phyloP scores from a whole-genome alignment of 768 basidiomycete species.

The Leccinum obscurum region DNA sequence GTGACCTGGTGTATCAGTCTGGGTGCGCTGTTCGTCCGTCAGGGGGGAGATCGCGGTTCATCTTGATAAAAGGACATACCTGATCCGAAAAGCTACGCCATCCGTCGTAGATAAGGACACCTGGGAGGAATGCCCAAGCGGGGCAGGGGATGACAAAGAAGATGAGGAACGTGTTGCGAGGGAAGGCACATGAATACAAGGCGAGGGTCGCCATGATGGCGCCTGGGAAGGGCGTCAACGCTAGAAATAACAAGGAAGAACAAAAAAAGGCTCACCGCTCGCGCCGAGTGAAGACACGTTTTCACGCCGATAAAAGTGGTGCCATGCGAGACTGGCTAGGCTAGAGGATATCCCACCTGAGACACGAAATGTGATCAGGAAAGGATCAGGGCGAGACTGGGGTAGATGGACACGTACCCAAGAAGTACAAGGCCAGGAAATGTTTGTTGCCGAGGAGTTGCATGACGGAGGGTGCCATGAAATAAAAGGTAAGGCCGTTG shows the following conservation, averaged over 20 bases:
- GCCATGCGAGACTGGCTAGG: conserved; percentile 49
- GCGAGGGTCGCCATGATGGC: conserved; percentile 72
- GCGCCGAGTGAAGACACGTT: conserved; percentile 56
- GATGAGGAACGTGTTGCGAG: conserved; percentile 62
- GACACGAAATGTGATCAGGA: neutral
- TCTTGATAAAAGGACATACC: conserved; percentile 24
- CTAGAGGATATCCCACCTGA: conserved; percentile 63
- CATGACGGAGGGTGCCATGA: conserved; percentile 69
- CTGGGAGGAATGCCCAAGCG: conserved; percentile 72
- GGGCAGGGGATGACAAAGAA: conserved; percentile 81
- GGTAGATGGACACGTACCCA: conserved; percentile 47
- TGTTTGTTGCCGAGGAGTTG: conserved; percentile 60
- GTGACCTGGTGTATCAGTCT: conserved; percentile 64
- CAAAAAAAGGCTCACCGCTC: conserved; percentile 53
- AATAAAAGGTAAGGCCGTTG: conserved; percentile 78
- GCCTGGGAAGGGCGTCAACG: conserved; percentile 41
- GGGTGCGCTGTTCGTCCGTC: conserved; percentile 41
- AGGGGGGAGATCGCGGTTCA: neutral
- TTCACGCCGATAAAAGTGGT: conserved; percentile 34
- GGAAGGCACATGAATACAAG: conserved; percentile 70
- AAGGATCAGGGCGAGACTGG: neutral
- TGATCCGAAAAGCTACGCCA: conserved; percentile 36
- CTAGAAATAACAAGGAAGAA: neutral
- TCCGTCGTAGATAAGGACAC: conserved; percentile 44
- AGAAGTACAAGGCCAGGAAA: conserved; percentile 74